Evolutionary conservation across 352 stramenopile genomes (phyloP), one percentile per base, ranked within the genome.

Genomic region (Pseudoperonospora humuli): DNA sequence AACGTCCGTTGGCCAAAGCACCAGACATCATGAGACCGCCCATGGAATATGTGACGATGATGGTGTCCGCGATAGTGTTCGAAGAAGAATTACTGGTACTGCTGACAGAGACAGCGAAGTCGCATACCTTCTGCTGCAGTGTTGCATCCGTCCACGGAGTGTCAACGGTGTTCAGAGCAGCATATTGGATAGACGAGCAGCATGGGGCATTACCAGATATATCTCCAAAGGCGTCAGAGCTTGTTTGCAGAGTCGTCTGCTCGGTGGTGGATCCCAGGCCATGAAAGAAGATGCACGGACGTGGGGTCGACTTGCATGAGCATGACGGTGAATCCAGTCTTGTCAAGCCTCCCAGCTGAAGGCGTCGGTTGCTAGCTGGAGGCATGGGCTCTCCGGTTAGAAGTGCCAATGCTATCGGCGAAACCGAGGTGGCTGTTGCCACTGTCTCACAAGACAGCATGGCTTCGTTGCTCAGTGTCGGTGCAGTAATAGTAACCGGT

Each of bases 1-100:
- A 86, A 20, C 57, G 61, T 8, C 59, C 57, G 1, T 41, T 67
- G 4, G 70, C 69, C 20, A 84, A 49, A 1, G 65, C 68, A 11
- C 59, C 44, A 19, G 47, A 63, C 7, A 74, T 15, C 15, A 70
- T 50, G 5, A 81, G 50, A 7, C 57, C 63, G 7, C 65, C 65
- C 60, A 77, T 77, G 0, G 69, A 81, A 41, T 81, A 63, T 9
- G 59, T 60, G 9, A 77, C 47, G 9, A 81, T 40, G 34, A 77
- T 76, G 0, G 66, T 66, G 36, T 75, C 50, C 11, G 56, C 39
- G 25, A 75, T 67, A 28, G 57, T 47, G 7, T 37, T 57, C 19
- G 23, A 29, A n/a, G 43, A 48, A 0, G 21, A 4, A 13, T 10
- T 14, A n/a, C 61, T 54, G 2, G 50, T 54, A 4, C 44, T 37